Evolutionary conservation across 139 green algal species (phyloP).

Genomic region (Diplosphaera chodatii): DNA sequence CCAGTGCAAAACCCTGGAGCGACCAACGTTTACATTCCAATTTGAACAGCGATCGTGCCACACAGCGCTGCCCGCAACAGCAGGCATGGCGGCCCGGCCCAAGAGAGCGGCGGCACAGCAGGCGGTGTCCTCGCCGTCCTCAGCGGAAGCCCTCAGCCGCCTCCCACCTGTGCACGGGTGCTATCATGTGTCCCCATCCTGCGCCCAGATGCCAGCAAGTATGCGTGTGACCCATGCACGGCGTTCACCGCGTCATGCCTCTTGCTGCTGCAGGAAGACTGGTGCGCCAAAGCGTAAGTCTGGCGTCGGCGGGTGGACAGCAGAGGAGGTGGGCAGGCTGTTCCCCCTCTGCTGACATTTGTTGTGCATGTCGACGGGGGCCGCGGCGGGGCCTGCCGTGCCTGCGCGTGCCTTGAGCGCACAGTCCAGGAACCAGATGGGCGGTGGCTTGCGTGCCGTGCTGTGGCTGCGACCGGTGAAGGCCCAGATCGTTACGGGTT

Average conservation of each 20-base stretch:
- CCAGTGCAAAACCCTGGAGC: no score
- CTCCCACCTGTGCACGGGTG: not conserved
- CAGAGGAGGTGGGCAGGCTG: conserved; percentile 29
- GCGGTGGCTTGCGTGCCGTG: no score
- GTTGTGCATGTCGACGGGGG: not conserved
- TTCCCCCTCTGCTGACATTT: not conserved
- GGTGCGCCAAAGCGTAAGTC: conserved; percentile 40
- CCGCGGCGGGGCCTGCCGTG: no score
- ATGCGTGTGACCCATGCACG: no score
- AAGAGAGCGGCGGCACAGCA: not conserved
- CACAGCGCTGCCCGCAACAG: not conserved
- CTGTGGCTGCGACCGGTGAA: no score
- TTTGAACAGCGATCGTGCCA: not conserved
- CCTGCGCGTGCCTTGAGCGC: no score
- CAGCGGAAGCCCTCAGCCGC: not conserved
- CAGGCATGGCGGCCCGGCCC: not conserved
- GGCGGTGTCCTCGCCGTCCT: not conserved
- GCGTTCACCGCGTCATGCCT: no score
- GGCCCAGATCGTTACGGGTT: no score
- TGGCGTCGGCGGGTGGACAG: conserved; percentile 42
- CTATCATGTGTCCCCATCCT: not conserved
- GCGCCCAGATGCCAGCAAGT: no score
- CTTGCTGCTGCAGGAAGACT: conserved; percentile 19
- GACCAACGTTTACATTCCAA: not conserved
- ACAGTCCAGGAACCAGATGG: no score